A percentile compares a stretch with the other conserved stretches of the same genome.
These are phyloP conservation scores for Citropsis articulata DNA, from an alignment of 345 rosid species.

Conservation along the genomic window DNA sequence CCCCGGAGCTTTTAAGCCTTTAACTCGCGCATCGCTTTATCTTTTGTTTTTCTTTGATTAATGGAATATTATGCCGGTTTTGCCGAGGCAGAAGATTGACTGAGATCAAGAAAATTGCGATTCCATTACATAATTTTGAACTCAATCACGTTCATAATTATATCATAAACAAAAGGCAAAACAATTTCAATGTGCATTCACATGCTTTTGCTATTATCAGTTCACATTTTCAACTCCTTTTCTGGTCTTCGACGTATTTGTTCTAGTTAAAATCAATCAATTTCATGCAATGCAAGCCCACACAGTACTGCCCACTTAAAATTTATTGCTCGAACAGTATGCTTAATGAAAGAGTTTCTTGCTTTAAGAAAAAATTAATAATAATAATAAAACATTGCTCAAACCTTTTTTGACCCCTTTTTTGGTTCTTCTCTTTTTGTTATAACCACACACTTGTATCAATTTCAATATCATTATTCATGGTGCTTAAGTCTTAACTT, in stretches of 20 bases:
- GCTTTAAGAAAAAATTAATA: no score
- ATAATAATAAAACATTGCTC: no score
- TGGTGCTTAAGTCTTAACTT: no score
- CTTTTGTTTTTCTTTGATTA: background rate
- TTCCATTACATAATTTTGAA: background rate
- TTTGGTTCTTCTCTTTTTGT: no score
- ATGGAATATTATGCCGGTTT: conserved; percentile 1
- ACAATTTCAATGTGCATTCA: background rate
- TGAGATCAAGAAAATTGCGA: background rate
- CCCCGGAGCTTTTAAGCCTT: background rate
- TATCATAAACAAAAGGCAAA: background rate
- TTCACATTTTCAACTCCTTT: background rate
- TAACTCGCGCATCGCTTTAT: conserved; percentile 1
- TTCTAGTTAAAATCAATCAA: background rate
- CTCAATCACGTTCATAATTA: background rate
- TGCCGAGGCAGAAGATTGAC: background rate
- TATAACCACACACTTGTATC: no score
- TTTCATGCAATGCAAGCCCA: background rate
- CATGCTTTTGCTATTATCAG: background rate
- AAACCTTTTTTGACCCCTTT: no score
- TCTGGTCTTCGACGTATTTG: background rate
- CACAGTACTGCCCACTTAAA: no score
- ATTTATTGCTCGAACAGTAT: no score
- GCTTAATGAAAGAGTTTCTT: no score
- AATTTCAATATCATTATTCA: no score